These are phyloP conservation scores for Elsinoe perseae DNA, from an alignment of 2,329 filamentous ascomycete species.

Conservation along the genomic window DNA sequence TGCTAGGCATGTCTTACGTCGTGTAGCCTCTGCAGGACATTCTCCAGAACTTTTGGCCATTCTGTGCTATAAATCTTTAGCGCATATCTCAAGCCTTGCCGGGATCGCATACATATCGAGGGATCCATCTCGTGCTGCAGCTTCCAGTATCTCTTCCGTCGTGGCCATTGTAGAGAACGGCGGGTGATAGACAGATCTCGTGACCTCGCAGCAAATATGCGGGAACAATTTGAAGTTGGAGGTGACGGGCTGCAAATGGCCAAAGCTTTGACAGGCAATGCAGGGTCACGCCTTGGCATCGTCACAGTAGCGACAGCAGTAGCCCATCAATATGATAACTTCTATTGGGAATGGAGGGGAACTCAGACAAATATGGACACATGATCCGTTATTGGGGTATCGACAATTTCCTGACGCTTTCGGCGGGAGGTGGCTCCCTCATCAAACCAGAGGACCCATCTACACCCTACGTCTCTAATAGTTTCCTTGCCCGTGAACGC, in stretches of 20 bases:
- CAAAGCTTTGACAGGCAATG: background rate
- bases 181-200: background rate
- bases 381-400: background rate
- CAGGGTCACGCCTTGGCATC: background rate
- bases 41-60: conserved; percentile 61
- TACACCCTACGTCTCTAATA: too few relatives aligned
- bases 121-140: conserved; percentile 50
- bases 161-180: conserved; percentile 22
- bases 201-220: background rate
- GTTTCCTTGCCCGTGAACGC: too few relatives aligned
- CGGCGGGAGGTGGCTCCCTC: too few relatives aligned
- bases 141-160: conserved; percentile 46
- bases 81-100: conserved; percentile 26
- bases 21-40: conserved; percentile 61
- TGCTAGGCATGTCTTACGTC: conserved; percentile 37
- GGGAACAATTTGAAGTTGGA: background rate
- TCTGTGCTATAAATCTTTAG: conserved; percentile 45
- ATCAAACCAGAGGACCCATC: too few relatives aligned
- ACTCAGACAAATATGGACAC: too few relatives aligned
- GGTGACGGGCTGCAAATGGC: background rate
- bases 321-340: too few relatives aligned
- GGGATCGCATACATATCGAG: conserved; percentile 47
- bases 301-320: too few relatives aligned
- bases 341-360: too few relatives aligned
- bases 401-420: background rate